These are phyloP conservation scores for Xylaria curta DNA, from an alignment of 495 filamentous ascomycete species.

Conservation along the genomic window DNA sequence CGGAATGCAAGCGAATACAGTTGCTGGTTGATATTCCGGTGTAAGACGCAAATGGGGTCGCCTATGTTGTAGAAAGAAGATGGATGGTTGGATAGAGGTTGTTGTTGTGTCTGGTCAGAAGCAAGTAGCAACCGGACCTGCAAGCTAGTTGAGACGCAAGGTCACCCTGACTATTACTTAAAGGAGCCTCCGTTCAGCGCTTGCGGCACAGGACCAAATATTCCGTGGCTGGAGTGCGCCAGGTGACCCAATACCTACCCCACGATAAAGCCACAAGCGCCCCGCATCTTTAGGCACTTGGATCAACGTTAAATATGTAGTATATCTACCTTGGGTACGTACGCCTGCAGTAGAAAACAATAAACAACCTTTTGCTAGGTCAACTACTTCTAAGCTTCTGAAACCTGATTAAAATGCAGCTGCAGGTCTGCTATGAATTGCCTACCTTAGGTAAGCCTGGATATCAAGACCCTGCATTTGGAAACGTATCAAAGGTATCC, in stretches of 20 bases:
- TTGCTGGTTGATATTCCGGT: neutral
- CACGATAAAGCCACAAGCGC: conserved; percentile 20
- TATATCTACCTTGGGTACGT: neutral
- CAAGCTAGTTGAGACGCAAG: conserved; percentile 19
- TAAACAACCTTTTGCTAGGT: neutral
- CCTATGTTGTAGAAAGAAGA: neutral
- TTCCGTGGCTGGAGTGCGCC: conserved; percentile 26
- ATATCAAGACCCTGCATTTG: neutral
- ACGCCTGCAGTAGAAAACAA: neutral
- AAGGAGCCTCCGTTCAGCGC: conserved; percentile 14
- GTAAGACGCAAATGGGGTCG: neutral
- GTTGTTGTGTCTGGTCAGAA: conserved; percentile 4
- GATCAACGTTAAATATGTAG: neutral
- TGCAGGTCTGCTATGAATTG: neutral
- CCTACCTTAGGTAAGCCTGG: neutral
- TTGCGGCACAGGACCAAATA: conserved; percentile 10
- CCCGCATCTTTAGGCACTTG: neutral
- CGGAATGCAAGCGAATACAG: conserved; percentile 3
- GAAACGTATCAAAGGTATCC: neutral
- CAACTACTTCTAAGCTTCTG: neutral
- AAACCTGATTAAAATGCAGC: neutral
- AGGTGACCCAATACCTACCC: conserved; percentile 25
- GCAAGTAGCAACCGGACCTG: conserved; percentile 12
- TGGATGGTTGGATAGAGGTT: neutral
- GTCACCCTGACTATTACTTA: conserved; percentile 25